Evolutionary conservation across 768 basidiomycete species (phyloP), one percentile per base, ranked within the genome.

Genomic region (Tricholoma flavovirens): DNA sequence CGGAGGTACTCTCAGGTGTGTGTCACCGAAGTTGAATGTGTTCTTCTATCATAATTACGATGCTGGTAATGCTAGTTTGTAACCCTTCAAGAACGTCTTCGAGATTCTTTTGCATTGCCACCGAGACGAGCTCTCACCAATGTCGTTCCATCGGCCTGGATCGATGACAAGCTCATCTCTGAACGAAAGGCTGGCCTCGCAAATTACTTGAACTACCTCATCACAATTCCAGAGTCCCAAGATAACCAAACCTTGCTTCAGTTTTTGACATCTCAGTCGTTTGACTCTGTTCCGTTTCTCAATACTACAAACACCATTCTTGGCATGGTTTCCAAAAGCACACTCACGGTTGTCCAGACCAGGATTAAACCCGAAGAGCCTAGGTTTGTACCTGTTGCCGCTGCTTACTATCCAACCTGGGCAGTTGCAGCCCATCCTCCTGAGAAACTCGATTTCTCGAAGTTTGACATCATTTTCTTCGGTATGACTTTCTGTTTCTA

Each of bases 401-500:
- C 78, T 5, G 81, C 81, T 61, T 82, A 79, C 57, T 75, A 77
- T 5, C 35, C 35, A 15, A 76, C 81, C 57, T 84, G 84, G 84
- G 70, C 72, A 17, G 73, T 67, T 1, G 68, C 66, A 24, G 65
- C 62, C 15, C 69, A 79, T 53, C 74, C 83, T 14, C 86, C 87
- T 3, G 80, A 83, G 65, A 66, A 66, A 6, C 67, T 89, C 53
- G 78, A 88, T 64, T 89, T 77, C 64, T 75, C 75, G 50, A 77
- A 82, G 64, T 87, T 86, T 61, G 83, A 89, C 66, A 77, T 86
- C 53, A 67, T 88, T 40, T 82, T 36, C 83, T 67, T 88, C 56
- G 81, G 84, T 85, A 54, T 17, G 68, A 17, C 4, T 19, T 40
- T 1, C 40, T 19, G 14, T 10, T 19, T 40, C 6, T 19, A 9